phyloP scores from a whole-genome alignment of 495 filamentous ascomycete genomes.

The Clavariopsis aquatica region DNA sequence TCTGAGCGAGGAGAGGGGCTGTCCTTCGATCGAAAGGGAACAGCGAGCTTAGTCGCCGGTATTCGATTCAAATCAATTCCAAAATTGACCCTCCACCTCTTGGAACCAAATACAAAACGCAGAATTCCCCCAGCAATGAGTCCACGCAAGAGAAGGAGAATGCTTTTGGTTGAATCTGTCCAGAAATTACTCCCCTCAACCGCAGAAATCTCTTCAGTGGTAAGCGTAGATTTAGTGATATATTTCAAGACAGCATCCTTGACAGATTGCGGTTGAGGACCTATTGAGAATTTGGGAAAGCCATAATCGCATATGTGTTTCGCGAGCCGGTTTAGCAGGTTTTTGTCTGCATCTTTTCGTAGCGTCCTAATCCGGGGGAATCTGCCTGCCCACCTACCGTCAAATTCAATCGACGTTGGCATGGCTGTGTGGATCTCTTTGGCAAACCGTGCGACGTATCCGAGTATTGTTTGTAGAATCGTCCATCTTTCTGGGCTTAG shows the following conservation, averaged over 20 bases:
- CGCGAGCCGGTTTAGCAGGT: conserved; percentile 42
- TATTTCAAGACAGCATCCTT: conserved; percentile 50
- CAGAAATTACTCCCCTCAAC: conserved; percentile 48
- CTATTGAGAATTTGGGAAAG: conserved; percentile 47
- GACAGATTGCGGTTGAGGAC: conserved; percentile 44
- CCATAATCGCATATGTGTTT: conserved; percentile 47
- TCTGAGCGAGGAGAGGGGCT: conserved; percentile 63
- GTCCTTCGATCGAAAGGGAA: conserved; percentile 74
- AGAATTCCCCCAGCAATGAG: conserved; percentile 61
- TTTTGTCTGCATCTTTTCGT: conserved; percentile 40
- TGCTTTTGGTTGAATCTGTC: conserved; percentile 42
- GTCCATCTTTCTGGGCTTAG: conserved; percentile 61
- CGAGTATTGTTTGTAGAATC: conserved; percentile 58
- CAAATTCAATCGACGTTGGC: conserved; percentile 48
- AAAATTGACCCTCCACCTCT: conserved; percentile 70
- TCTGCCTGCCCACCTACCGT: conserved; percentile 34
- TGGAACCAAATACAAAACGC: conserved; percentile 55
- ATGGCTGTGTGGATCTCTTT: conserved; percentile 32
- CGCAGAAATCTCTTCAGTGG: conserved; percentile 38
- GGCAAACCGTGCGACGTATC: conserved; percentile 45
- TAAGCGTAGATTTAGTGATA: conserved; percentile 45
- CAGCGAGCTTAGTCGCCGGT: conserved; percentile 57
- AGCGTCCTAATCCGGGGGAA: conserved; percentile 54
- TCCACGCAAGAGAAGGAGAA: conserved; percentile 60
- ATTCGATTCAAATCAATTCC: conserved; percentile 54